A percentile compares a stretch with the other conserved stretches of the same genome.
Evolutionary conservation across 1,139 yeast genomes (phyloP).

Genomic region (Debaryomycetaceae sp.): DNA sequence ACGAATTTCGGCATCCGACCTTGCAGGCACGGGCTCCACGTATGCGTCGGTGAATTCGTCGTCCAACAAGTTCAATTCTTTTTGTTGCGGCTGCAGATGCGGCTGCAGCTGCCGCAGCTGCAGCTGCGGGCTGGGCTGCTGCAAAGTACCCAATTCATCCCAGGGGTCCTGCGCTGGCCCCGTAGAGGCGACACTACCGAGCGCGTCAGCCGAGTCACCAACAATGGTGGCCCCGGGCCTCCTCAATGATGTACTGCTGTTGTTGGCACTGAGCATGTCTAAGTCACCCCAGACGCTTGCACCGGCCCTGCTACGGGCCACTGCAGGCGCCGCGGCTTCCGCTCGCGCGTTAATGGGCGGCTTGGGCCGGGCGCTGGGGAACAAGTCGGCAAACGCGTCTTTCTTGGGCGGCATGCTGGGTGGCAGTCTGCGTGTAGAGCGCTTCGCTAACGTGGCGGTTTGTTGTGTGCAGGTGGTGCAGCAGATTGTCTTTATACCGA

Average conservation of each 20-base stretch:
- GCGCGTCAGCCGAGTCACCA: conserved; percentile 1
- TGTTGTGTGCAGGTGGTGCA: no score
- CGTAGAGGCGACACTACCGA: background rate
- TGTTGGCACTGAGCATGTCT: conserved; percentile 13
- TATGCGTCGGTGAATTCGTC: conserved; percentile 44
- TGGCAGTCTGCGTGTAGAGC: background rate
- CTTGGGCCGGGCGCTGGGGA: conserved; percentile 29
- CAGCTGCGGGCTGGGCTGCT: conserved; percentile 1
- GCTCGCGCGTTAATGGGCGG: conserved; percentile 7
- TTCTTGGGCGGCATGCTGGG: conserved; percentile 31
- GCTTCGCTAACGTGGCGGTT: no score
- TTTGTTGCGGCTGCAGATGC: background rate
- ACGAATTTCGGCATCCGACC: background rate
- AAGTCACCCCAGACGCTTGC: conserved; percentile 18
- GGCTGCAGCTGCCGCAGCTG: conserved; percentile 1
- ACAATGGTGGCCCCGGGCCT: background rate
- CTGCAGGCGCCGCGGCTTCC: background rate
- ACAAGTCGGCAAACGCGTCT: conserved; percentile 47
- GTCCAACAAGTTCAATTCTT: conserved; percentile 23
- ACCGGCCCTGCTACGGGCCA: background rate
- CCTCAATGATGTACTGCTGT: no score
- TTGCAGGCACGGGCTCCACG: conserved; percentile 9
- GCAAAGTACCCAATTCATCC: conserved; percentile 14
- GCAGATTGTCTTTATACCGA: background rate
- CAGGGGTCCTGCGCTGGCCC: conserved; percentile 16